Evolutionary conservation across 73 alveolate genomes (phyloP), one percentile per base, ranked within the genome.

Genomic region (Durusdinium trenchii): DNA sequence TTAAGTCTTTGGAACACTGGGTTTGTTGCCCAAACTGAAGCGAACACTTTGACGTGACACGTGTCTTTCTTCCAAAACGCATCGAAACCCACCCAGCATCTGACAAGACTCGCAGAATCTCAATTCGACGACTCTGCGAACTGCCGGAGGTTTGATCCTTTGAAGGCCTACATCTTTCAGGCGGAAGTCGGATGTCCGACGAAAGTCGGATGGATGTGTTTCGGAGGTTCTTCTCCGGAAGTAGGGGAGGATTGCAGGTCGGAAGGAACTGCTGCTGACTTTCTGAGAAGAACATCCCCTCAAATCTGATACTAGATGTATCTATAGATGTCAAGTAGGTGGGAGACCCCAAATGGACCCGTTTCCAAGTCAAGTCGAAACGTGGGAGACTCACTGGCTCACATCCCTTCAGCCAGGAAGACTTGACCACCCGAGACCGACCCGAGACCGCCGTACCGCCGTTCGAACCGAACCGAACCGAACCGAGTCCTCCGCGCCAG

Each of bases 141-240:
- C 69, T 57, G 69, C 23, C 32, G 23, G 23, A 86, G 95, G 95
- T 95, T 99, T 60, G 91, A 79, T n/a, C 99, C 99, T 69, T 99
- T 99, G 90, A 99, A 99, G 95, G 99, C 99, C 54, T 99, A 99
- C 99, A 95, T 99, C 99, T 99, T 97, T 99, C 38, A 71, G 84
- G 84, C 9, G 51, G 51, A 12, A 23, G 69, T 12, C 32, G 23
- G 69, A 16, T 57, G 12, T 57, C 69, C 69, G 23, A 57, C 69
- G 12, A 57, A 23, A 23, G 69, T 23, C 23, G 69, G 69, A 57
- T 57, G 69, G 69, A 57, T 57, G 69, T 12, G 69, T 16, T 57
- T 12, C 23, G 32, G 12, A 57, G 12, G 69, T 57, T 12, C 69
- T 57, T 12, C 23, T 57, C 12, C 69, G 32, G 23, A 57, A 57